Evolutionary conservation across 2,329 filamentous ascomycete species (phyloP).

Genomic region (Fusarium succisae): DNA sequence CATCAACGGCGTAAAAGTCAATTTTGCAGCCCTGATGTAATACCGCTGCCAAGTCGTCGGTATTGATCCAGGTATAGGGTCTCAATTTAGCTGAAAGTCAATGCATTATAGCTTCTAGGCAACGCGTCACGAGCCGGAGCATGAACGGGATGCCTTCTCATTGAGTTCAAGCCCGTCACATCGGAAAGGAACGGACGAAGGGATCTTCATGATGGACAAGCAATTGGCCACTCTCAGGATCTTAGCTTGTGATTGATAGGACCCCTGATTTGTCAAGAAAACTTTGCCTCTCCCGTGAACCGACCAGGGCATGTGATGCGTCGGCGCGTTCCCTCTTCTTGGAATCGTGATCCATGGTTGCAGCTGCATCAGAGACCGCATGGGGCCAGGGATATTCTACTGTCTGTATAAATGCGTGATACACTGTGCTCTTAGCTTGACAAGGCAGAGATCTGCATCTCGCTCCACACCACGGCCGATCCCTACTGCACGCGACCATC

Average conservation of each 20-base stretch:
- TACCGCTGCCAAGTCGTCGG: neutral
- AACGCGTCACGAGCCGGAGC: neutral
- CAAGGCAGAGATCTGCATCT: neutral
- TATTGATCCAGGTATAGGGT: neutral
- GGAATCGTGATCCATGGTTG: neutral
- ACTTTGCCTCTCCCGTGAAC: neutral
- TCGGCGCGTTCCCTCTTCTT: neutral
- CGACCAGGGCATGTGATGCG: neutral
- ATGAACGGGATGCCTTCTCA: neutral
- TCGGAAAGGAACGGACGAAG: neutral
- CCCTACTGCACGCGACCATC: slow-evolving; percentile 15
- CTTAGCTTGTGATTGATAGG: neutral
- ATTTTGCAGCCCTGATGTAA: neutral
- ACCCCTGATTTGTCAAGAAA: neutral
- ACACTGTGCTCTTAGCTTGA: neutral
- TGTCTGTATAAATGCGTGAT: neutral
- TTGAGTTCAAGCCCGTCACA: neutral
- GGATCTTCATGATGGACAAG: neutral
- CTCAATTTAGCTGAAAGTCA: neutral
- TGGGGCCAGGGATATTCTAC: neutral
- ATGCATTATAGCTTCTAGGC: neutral
- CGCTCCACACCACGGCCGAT: slow-evolving; percentile 5
- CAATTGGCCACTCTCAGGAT: neutral
- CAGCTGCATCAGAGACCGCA: neutral
- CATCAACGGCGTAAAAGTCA: neutral